Base-by-base conservation (phyloP, 768 basidiomycete genomes). In the Lactifluus echinatus region DNA sequence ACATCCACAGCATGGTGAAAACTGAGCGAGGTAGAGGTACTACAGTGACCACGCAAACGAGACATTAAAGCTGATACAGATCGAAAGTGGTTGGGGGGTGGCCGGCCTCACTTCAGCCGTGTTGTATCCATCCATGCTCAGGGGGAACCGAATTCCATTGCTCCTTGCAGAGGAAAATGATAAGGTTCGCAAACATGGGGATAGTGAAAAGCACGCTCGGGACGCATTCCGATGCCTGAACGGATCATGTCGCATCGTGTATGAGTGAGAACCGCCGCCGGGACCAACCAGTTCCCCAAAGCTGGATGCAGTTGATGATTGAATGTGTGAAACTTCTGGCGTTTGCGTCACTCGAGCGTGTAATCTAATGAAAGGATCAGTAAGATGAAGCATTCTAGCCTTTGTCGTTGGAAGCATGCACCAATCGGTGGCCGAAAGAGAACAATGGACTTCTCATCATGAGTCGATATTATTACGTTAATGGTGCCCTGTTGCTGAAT, bases 221-320 rank as follows among this genome's bases (percentile, higher is more conserved):
- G 8, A n/a, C 53, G 53, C 4, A n/a, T 26, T 53, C 56, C 56
- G 56, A 47, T 28, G 21, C 47, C 39, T 24, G 26, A 15, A 49
- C 29, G 19, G 34, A 50, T 37, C 26, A 36, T 19, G 11, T 10
- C 10, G 23, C 15, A 37, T 11, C 12, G 15, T 26, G 21, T 21
- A 11, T 21, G 26, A 14, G 23, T 44, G 43, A 44, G 43, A 26
- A 45, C 44, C 11, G 28, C 1, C 4, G 45, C 4, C 8, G 34
- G n/a, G 8, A 29, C 26, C 21, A 21, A 34, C n/a, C 12, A n/a
- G 17, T n/a, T 49, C 31, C 37, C 36, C 48, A 31, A 21, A 39
- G 15, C 33, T 28, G 45, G 23, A 47, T 47, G 53, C 31, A 47
- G 37, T 36, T 50, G 53, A 39, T 8, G 11, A 17, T 29, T 42